A percentile compares a stretch with the other conserved stretches of the same genome.
phyloP scores from a whole-genome alignment of 208 protist species.

The Leishmania braziliensis region DNA sequence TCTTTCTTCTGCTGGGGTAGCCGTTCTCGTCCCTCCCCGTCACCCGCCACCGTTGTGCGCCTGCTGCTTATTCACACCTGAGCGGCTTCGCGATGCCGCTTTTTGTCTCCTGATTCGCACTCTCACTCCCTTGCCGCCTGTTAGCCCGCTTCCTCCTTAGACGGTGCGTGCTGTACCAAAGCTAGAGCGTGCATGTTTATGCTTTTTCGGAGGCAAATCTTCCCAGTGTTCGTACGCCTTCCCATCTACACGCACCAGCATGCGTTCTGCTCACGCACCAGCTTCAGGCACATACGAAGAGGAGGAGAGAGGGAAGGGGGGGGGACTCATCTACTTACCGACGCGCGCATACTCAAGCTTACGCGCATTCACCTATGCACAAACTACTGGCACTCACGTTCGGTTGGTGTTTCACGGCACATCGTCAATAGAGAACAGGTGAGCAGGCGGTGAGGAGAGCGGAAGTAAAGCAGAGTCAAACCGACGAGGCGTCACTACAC shows the following conservation, averaged over 20 bases:
- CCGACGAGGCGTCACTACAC: background rate
- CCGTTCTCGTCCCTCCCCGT: background rate
- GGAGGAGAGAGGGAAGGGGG: background rate
- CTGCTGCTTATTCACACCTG: background rate
- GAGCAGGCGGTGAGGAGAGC: constrained; percentile 6
- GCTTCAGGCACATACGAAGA: background rate
- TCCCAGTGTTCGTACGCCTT: background rate
- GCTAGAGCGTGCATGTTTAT: background rate
- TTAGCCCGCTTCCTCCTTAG: background rate
- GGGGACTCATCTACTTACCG: background rate
- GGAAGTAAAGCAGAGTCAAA: background rate
- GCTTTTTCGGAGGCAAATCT: background rate
- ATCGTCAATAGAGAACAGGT: background rate
- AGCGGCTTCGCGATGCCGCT: background rate
- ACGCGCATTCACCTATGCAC: background rate
- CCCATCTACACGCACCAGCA: background rate
- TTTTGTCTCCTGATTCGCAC: background rate
- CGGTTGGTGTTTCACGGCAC: background rate
- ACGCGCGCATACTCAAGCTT: background rate
- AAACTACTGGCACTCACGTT: background rate
- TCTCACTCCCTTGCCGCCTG: background rate
- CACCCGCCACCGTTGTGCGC: background rate
- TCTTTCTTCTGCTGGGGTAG: background rate
- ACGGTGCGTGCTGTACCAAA: background rate
- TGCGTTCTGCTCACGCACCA: background rate